phyloP scores from a whole-genome alignment of 2,329 filamentous ascomycete species.

The Xylariaceae sp. region DNA sequence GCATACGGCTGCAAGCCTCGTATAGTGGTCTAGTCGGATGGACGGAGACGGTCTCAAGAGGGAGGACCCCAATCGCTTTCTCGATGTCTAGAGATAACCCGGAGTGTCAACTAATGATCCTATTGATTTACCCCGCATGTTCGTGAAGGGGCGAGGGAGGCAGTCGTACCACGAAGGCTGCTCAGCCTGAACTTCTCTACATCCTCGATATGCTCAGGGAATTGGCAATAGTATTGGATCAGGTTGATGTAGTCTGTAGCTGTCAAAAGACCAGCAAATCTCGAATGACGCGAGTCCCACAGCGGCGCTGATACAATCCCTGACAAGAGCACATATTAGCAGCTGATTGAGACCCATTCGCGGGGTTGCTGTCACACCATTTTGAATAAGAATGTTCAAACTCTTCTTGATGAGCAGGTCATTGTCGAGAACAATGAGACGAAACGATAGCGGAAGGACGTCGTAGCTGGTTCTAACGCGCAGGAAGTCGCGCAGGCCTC shows the following conservation, averaged over 20 bases:
- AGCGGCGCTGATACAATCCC: slow-evolving; percentile 96
- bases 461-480: slow-evolving; percentile 97
- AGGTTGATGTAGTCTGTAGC: slow-evolving; percentile 98
- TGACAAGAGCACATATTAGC: slow-evolving; percentile 32
- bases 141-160: slow-evolving; percentile 4
- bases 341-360: neutral
- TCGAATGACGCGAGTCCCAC: slow-evolving; percentile 91
- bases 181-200: slow-evolving; percentile 92
- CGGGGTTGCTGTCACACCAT: slow-evolving; percentile 54
- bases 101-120: slow-evolving; percentile 6
- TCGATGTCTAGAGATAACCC: slow-evolving; percentile 69
- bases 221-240: slow-evolving; percentile 98
- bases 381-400: slow-evolving; percentile 90
- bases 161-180: slow-evolving; percentile 73
- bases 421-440: slow-evolving; percentile 93
- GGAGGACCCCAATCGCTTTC: slow-evolving; percentile 83
- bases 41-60: slow-evolving; percentile 94
- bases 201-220: slow-evolving; percentile 81
- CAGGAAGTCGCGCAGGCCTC: slow-evolving; percentile 90
- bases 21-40: slow-evolving; percentile 87
- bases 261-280: slow-evolving; percentile 90
- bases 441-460: slow-evolving; percentile 91
- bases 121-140: slow-evolving; percentile 7
- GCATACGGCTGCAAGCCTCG: slow-evolving; percentile 91
- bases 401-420: slow-evolving; percentile 95